These are phyloP conservation scores for Lactarius hatsudake DNA, from an alignment of 768 basidiomycete species.

Conservation along the genomic window DNA sequence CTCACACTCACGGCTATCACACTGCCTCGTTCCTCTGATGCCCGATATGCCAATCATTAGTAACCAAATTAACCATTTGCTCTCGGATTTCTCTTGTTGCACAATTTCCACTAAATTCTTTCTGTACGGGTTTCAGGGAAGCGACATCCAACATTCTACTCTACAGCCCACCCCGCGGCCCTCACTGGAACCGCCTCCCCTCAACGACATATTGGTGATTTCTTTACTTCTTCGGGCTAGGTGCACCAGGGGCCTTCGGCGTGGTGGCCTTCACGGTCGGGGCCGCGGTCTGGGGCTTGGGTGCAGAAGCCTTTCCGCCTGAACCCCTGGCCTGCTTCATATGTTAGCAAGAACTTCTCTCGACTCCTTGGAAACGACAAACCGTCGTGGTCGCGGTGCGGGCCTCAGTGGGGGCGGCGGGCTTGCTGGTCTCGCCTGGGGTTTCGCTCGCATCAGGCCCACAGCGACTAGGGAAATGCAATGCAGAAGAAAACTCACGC, in stretches of 20 bases:
- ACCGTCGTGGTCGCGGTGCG: constrained; percentile 5
- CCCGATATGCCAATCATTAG: neutral
- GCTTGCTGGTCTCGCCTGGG: constrained; percentile 4
- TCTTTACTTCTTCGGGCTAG: constrained; percentile 6
- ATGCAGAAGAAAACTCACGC: constrained; percentile 13
- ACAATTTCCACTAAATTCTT: neutral
- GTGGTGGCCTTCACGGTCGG: neutral
- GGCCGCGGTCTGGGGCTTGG: neutral
- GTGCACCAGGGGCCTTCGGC: neutral
- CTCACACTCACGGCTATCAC: no score
- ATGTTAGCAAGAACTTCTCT: neutral
- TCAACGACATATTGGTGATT: neutral
- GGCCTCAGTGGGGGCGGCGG: neutral
- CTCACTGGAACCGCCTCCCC: neutral
- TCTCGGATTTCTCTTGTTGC: no score
- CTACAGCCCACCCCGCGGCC: neutral
- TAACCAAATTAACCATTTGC: neutral
- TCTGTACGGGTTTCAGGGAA: neutral
- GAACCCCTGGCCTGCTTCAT: constrained; percentile 1
- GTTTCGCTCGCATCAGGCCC: neutral
- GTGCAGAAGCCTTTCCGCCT: neutral
- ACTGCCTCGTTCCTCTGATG: neutral
- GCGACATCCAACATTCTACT: neutral
- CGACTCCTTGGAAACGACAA: neutral
- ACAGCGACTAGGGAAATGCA: neutral